Base-by-base conservation (phyloP, 2,329 filamentous ascomycete genomes). In the Mariannaea sp. region DNA sequence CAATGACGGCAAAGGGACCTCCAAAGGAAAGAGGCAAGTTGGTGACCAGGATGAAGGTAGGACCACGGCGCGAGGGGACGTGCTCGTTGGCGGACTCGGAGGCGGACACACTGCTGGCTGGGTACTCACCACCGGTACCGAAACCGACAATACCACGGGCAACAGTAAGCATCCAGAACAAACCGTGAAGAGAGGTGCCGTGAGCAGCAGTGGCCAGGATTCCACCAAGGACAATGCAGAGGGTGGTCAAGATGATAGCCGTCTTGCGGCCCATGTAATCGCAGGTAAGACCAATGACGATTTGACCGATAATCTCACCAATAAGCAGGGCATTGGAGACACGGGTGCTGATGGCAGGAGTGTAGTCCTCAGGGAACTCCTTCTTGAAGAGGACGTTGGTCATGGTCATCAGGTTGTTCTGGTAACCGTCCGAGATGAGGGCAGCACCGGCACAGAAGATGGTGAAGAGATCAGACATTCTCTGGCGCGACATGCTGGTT, bases 81-180 rank as follows among this genome's bases (percentile, higher is more conserved):
- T 72, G 68, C 36, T 80, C 76, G 53, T 80, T 80, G 36, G 76
- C 75, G 2, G 76, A 75, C 63, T 80, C 77, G 3, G 73, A 75
- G 0, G 77, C 74, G 2, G 73, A 75, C 0, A 76, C 74, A 13
- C 75, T 75, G 4, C 73, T 75, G 6, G 77, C 76, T 4, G 77
- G 76, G 64, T 80, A 79, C 64, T 79, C 77, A 47, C 75, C 69
- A 17, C 72, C 67, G 9, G 75, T 71, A 51, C 78, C 78, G 24
- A 80, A 77, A 5, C 78, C 77, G 29, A 77, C 73, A 27, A 79
- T 71, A 5, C 79, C 78, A 35, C 79, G 72, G 5, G 77, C 72
- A 14, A 80, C 66, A 0, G 75, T 78, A 70, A 80, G 68, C 73
- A 80, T 80, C 77, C 77, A 80, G 49, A 79, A 77, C 76, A 81